Conservation (phyloP, 148 eudicot genomes). For the Amaranthus hypochondriacus region DNA sequence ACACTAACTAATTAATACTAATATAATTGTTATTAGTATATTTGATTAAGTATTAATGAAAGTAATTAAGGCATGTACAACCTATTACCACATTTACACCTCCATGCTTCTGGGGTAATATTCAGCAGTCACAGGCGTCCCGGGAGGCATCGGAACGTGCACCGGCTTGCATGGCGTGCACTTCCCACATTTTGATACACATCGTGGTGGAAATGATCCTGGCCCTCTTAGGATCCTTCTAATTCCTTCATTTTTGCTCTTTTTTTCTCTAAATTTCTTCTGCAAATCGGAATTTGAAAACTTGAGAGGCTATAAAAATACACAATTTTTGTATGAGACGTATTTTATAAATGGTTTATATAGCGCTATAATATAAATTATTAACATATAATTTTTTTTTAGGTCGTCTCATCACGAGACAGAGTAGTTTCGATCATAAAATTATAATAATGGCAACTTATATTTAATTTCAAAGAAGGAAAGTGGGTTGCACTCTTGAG, state of each 20-base stretch:
- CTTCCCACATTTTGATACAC: constrained; percentile 49
- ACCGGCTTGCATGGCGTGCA: constrained; percentile 61
- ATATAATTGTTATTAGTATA: not conserved
- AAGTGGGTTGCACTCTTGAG: no score
- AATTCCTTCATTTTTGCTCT: not conserved
- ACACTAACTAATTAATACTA: not conserved
- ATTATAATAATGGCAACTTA: no score
- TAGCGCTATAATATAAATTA: no score
- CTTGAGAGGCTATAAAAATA: no score
- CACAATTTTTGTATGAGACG: no score
- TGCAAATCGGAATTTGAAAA: no score
- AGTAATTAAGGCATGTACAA: constrained; percentile 46
- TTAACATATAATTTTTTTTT: no score
- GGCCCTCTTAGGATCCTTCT: constrained; percentile 40
- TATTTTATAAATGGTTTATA: no score
- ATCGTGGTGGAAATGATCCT: constrained; percentile 62
- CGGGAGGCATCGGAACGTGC: constrained; percentile 54
- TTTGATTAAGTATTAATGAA: not conserved
- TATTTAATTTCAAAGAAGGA: no score
- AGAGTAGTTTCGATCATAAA: no score
- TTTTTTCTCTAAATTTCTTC: not conserved
- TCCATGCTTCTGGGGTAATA: constrained; percentile 79
- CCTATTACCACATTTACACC: constrained; percentile 60
- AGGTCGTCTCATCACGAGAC: no score
- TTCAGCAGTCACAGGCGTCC: constrained; percentile 47